Conservation (phyloP, 768 basidiomycete species). For the Hygrocybe coccinea region DNA sequence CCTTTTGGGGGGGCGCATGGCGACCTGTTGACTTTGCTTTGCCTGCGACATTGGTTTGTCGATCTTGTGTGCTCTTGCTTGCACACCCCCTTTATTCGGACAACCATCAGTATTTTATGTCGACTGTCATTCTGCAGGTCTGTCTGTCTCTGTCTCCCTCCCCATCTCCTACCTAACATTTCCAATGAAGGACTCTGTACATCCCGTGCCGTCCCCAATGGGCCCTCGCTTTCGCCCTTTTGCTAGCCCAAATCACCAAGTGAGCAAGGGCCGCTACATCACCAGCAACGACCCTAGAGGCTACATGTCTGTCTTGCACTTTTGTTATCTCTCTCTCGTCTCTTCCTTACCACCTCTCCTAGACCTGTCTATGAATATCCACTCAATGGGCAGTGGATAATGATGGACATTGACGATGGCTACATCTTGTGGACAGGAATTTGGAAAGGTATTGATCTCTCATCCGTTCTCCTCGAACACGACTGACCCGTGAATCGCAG, state of each 20-base stretch:
- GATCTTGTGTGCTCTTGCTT: background rate
- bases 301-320: conserved; percentile 59
- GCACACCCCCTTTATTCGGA: background rate
- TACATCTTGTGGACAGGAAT: conserved; percentile 92
- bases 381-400: conserved; percentile 86
- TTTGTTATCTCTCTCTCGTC: conserved; percentile 12
- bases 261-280: conserved; percentile 82
- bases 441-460: conserved; percentile 68
- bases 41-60: too few relatives aligned
- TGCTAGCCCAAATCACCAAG: conserved; percentile 71
- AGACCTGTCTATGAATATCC: conserved; percentile 89
- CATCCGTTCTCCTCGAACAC: background rate
- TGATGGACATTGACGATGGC: conserved; percentile 94
- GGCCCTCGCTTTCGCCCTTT: conserved; percentile 59
- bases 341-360: conserved; percentile 1
- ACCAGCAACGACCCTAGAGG: conserved; percentile 86
- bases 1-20: background rate
- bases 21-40: background rate
- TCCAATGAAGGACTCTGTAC: conserved; percentile 36
- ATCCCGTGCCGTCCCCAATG: conserved; percentile 35
- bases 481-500: conserved; percentile 31
- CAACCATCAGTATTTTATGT: conserved; percentile 29
- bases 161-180: conserved; percentile 6
- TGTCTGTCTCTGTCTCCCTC: conserved; percentile 15
- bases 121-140: conserved; percentile 44